Evolutionary conservation across 129 eudicot genomes (phyloP), one percentile per base, ranked within the genome.

Genomic region (Helianthus annuus): DNA sequence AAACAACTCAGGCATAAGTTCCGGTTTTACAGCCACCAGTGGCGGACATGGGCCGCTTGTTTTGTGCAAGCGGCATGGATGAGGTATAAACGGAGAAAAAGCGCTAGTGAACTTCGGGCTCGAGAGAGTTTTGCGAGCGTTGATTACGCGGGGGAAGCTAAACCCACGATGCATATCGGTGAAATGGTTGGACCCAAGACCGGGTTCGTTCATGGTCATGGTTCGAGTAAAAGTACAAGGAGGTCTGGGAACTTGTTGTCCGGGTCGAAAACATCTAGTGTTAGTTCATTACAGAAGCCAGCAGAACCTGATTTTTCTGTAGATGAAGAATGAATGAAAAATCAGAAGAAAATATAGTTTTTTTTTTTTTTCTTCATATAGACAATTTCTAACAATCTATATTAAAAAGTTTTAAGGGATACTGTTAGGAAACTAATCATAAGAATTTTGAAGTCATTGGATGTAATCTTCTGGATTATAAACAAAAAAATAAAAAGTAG

Each of bases 31-130:
- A 89, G 95, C 32, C 98, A 89, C 82, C 98, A 89, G 56, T 93
- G 98, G 98, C 82, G 98, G 55, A 86, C 96, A 1, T 93, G 98
- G 98, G 92, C 96, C 2, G 95, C 92, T 5, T 87, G 96, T 66
- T 93, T 85, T 32, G 85, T 93, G 61, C 98, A 93, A 48, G 97
- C 96, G 4, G 95, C 95, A 2, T 93, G 96, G 96, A 66, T 92
- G 24, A 71, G 96, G 66, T 85, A 85, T 66, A 89, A 87, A 65
- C 82, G 74, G 68, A 78, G 92, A 40, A 82, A 76, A 70, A 74
- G 76, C 11, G 74, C 69, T 10, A 79, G 86, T 16, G 79, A 80
- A 48, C 92, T 91, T 15, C 71, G 70, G 64, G 89, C 85, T 3
- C 62, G 68, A 54, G 97, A 88, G 77, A 73, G 78, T 52, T 76